Evolutionary conservation across 2,329 filamentous ascomycete genomes (phyloP), one percentile per base, ranked within the genome.

Genomic region (Colletotrichum brevisporum): DNA sequence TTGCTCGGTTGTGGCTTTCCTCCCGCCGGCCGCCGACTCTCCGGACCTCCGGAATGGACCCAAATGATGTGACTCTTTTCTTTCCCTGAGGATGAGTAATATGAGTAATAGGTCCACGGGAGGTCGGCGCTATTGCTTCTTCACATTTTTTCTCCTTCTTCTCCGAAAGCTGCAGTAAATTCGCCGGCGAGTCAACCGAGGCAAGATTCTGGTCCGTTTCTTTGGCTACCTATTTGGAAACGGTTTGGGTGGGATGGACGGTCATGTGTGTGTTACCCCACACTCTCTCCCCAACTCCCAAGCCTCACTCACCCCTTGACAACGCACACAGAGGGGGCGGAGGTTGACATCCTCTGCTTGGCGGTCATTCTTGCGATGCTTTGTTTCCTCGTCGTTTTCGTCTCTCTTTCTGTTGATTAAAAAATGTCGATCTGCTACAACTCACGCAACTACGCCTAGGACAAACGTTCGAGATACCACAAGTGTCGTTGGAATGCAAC

Each of bases 1-100:
- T 43, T 43, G 13, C 41, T n/a, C 41, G 41, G 41, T 43, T 36
- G 10, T 43, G 41, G 6, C 39, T 41, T 36, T 55, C 52, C 16
- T n/a, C 31, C 31, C n/a, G 16, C 16, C 31, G 52, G 52, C 21
- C 52, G 50, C 15, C 2, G 27, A 31, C 50, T 52, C 16, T 16
- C 50, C 50, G 50, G 50, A 52, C 50, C 26, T 52, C 50, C 50
- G 50, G 26, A 31, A 52, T 21, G 21, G 8, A 52, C 50, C 50
- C 50, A 36, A 10, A n/a, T 52, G 10, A 5, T 43, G 8, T 47
- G 16, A 47, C 6, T 47, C 45, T 47, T 18, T 18, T 16, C 15
- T 18, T 18, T 6, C n/a, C 43, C 43, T 8, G 10, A 9, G 31
- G 31, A 8, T 48, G 45, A 21, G 41, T 43, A 21, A n/a, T 43